Evolutionary conservation across 106 monocot species (phyloP), one percentile per base, ranked within the genome.

Genomic region (Allium cepa): DNA sequence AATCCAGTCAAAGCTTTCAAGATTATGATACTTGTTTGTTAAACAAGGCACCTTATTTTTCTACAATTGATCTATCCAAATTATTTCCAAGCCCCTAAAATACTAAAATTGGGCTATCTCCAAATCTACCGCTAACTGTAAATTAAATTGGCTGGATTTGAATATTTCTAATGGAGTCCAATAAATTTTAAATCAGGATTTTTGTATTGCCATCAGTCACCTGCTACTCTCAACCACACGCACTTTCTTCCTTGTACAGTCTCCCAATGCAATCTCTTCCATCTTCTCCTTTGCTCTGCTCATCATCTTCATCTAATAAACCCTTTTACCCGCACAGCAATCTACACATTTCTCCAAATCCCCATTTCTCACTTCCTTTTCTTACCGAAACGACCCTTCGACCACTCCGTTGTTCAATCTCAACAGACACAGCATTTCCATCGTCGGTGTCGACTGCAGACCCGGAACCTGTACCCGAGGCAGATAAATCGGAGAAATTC

Each of bases 401-500:
- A 36, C 59, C 59, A 17, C 22, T 46, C 12, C 8, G 11, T 4
- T 10, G 10, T 62, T 9, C n/a, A 2, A 9, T 22, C 9, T 17
- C 14, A 1, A 17, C 17, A 6, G 17, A 15, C 14, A 18, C n/a
- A 60, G 5, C 18, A 26, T 62, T 18, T 46, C 36, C 10, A 8
- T 45, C 28, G 36, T 11, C 26, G 36, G 11, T 46, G 11, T 36
- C 62, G 10, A 26, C 28, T 13, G 9, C 62, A 26, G 12, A 66
- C 0, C 47, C 52, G 53, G 28, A 55, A 1, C 53, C 52, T 7
- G 4, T 2, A 7, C 12, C 26, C 53, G 4, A 16, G 0, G 36
- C 36, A 1, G 36, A 36, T 36, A 36, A 36, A 36, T 7, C 27
- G 9, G 72, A 76, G 56, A 76, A 69, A 53, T 97, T 97, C 84